Percentiles rank a stretch among this genome's conserved stretches.
Conservation (phyloP, 2,329 filamentous ascomycete species). For the Aspergillus versicolor region DNA sequence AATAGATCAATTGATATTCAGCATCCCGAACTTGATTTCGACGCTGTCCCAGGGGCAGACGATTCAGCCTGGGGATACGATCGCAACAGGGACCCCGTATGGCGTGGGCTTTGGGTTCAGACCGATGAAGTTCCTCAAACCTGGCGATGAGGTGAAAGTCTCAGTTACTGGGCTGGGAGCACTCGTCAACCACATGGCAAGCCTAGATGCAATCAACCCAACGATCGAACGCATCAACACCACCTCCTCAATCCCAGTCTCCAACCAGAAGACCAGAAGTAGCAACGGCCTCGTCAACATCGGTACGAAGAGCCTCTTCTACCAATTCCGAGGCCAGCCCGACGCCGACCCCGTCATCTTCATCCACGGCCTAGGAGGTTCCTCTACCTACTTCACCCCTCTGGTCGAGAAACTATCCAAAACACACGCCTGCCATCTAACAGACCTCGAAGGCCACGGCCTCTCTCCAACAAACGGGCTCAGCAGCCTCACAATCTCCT, state of each 20-base stretch:
- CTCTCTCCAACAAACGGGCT: conserved; percentile 52
- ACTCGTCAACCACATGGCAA: conserved; percentile 43
- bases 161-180: conserved; percentile 44
- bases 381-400: conserved; percentile 46
- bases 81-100: conserved; percentile 48
- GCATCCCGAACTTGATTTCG: conserved; percentile 47
- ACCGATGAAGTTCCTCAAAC: conserved; percentile 43
- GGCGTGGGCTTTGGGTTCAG: conserved; percentile 45
- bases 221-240: conserved; percentile 23
- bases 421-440: conserved; percentile 37
- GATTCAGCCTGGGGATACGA: conserved; percentile 50
- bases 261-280: conserved; percentile 31
- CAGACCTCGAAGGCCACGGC: conserved; percentile 59
- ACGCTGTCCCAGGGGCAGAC: conserved; percentile 53
- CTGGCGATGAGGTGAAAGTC: conserved; percentile 45
- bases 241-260: conserved; percentile 26
- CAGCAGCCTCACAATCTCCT: conserved; percentile 43
- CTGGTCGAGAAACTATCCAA: conserved; percentile 38
- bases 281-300: conserved; percentile 38
- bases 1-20: conserved; percentile 52
- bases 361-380: conserved; percentile 57
- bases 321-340: conserved; percentile 30
- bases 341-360: conserved; percentile 45
- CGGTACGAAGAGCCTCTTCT: conserved; percentile 44
- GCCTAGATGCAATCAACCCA: conserved; percentile 21